A percentile compares a stretch with the other conserved stretches of the same genome.
Conservation (phyloP, 2,329 filamentous ascomycete species). For the Mycogone perniciosa region DNA sequence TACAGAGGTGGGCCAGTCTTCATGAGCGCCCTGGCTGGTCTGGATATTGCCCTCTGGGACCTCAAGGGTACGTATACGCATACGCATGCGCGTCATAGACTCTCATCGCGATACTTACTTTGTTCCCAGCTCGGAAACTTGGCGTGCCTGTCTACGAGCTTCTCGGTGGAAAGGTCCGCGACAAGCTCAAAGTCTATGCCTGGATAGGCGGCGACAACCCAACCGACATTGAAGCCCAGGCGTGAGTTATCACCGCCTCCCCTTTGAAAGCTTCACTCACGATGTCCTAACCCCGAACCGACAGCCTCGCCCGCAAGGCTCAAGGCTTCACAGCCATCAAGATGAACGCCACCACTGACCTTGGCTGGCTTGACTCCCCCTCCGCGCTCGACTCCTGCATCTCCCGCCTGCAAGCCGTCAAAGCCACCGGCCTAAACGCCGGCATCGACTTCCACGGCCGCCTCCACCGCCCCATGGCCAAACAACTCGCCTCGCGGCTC, state of each 20-base stretch:
- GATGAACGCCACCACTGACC: slow-evolving; percentile 73
- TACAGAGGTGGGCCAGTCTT: slow-evolving; percentile 74
- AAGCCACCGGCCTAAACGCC: slow-evolving; percentile 62
- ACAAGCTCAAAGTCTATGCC: slow-evolving; percentile 65
- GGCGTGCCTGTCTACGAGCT: slow-evolving; percentile 67
- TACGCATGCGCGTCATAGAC: neutral
- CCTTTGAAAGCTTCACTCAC: neutral
- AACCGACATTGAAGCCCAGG: slow-evolving; percentile 56
- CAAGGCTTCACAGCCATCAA: slow-evolving; percentile 65
- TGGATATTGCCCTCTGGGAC: slow-evolving; percentile 78
- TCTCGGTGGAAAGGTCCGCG: slow-evolving; percentile 66
- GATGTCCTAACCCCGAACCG: neutral
- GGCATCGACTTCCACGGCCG: slow-evolving; percentile 75
- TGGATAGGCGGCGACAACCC: slow-evolving; percentile 76
- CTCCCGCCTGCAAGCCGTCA: slow-evolving; percentile 62
- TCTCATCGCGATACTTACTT: neutral
- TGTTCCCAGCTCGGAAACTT: slow-evolving; percentile 33
- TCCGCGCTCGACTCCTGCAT: slow-evolving; percentile 55
- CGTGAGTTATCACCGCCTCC: slow-evolving; percentile 34
- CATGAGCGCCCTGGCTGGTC: slow-evolving; percentile 70
- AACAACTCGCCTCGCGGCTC: slow-evolving; percentile 61
- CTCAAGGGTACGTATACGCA: slow-evolving; percentile 47
- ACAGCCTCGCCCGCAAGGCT: slow-evolving; percentile 46
- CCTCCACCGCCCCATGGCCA: slow-evolving; percentile 74
- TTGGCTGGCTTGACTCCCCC: slow-evolving; percentile 72